These are phyloP conservation scores for Nitzschia sp. DNA, from an alignment of 108 stramenopile genomes.

Conservation along the genomic window DNA sequence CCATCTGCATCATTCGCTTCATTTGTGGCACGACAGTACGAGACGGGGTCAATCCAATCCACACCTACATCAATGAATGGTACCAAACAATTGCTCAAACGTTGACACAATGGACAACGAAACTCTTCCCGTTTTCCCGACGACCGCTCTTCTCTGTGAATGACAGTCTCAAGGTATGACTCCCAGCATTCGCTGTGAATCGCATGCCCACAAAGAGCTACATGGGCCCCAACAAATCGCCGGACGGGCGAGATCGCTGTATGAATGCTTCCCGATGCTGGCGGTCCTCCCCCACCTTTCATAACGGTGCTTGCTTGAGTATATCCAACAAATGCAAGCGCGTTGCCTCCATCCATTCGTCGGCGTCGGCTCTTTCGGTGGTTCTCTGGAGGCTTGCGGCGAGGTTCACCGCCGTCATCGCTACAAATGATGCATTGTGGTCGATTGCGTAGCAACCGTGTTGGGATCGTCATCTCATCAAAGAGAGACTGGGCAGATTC, in stretches of 20 bases:
- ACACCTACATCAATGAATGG: constrained; percentile 84
- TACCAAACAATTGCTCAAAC: constrained; percentile 77
- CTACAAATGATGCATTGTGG: constrained; percentile 84
- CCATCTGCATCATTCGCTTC: constrained; percentile 16
- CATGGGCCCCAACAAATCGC: constrained; percentile 75
- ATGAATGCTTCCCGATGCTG: constrained; percentile 23
- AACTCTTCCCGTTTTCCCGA: constrained; percentile 72
- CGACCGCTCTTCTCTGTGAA: constrained; percentile 65
- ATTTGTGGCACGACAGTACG: constrained; percentile 7
- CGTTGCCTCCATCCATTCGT: constrained; percentile 49
- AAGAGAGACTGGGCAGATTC: constrained; percentile 12
- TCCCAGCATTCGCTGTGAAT: constrained; percentile 83
- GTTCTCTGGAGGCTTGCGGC: constrained; percentile 30
- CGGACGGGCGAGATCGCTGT: constrained; percentile 29
- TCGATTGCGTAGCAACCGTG: constrained; percentile 50
- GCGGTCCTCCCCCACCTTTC: constrained; percentile 75
- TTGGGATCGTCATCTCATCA: constrained; percentile 34
- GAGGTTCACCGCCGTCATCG: constrained; percentile 43
- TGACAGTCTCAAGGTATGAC: constrained; percentile 66
- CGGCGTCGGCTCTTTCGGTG: constrained; percentile 44
- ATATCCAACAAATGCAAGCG: constrained; percentile 80
- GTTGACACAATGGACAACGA: constrained; percentile 78
- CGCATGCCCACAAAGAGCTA: constrained; percentile 85
- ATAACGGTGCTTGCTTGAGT: constrained; percentile 77
- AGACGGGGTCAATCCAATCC: constrained; percentile 65